A percentile compares a stretch with the other conserved stretches of the same genome.
phyloP scores from a whole-genome alignment of 768 basidiomycete species.

The Clitopilus passeckerianus region DNA sequence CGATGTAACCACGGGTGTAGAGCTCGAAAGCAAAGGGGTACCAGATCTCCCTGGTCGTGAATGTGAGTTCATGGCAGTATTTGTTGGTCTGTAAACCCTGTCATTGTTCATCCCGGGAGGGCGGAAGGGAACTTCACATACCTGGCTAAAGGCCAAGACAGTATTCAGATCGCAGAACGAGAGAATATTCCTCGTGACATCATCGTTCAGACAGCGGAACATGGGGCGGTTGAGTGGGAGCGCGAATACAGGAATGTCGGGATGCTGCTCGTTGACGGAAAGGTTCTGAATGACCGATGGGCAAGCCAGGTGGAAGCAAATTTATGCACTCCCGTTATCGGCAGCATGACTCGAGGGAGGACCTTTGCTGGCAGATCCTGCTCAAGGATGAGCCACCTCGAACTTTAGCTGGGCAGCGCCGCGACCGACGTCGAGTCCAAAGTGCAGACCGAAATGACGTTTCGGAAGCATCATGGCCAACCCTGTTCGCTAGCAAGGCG shows the following conservation, averaged over 20 bases:
- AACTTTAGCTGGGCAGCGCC: neutral
- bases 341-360: neutral
- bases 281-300: neutral
- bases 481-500: neutral
- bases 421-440: neutral
- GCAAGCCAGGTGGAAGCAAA: neutral
- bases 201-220: neutral
- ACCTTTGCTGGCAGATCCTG: neutral
- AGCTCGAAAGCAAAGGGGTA: neutral
- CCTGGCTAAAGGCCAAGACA: neutral
- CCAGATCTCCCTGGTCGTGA: neutral
- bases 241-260: neutral
- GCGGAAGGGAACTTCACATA: neutral
- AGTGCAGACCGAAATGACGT: neutral
- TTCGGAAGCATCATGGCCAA: neutral
- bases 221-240: neutral
- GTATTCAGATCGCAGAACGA: neutral
- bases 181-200: neutral
- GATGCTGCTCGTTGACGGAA: neutral
- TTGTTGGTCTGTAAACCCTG: neutral
- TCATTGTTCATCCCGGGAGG: neutral
- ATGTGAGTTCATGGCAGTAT: neutral
- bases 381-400: neutral
- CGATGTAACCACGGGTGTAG: neutral
- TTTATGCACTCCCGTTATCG: neutral